Evolutionary conservation across 1,139 yeast genomes (phyloP).

Genomic region (Debaryomyces sp.): DNA sequence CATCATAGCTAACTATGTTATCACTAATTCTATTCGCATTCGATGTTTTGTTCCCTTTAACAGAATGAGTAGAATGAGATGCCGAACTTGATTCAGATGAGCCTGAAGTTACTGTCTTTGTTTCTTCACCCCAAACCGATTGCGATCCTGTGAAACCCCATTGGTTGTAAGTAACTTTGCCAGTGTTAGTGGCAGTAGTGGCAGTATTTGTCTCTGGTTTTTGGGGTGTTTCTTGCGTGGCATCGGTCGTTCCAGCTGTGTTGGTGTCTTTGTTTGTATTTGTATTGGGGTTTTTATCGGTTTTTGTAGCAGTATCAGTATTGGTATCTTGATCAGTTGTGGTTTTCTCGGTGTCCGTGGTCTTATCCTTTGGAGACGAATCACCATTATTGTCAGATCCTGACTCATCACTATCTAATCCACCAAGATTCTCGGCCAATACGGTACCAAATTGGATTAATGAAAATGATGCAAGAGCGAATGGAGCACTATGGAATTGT

Average conservation of each 20-base stretch:
- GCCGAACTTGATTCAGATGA: constrained; percentile 17
- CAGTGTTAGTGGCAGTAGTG: constrained; percentile 11
- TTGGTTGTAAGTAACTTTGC: constrained; percentile 35
- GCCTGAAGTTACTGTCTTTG: constrained; percentile 14
- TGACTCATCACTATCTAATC: constrained; percentile 14
- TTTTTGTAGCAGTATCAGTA: no score
- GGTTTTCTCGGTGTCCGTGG: constrained; percentile 2
- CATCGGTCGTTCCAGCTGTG: constrained; percentile 7
- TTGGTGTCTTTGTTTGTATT: constrained; percentile 14
- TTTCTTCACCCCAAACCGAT: constrained; percentile 33
- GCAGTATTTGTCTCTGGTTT: constrained; percentile 5
- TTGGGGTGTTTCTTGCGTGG: constrained; percentile 6
- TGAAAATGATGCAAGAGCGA: constrained; percentile 16
- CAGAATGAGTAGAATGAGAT: constrained; percentile 17
- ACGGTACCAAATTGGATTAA: constrained; percentile 14
- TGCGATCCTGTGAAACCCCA: constrained; percentile 50
- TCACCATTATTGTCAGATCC: constrained; percentile 4
- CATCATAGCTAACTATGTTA: constrained; percentile 13
- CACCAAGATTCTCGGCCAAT: constrained; percentile 17
- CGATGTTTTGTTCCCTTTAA: constrained; percentile 23
- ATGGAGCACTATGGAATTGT: constrained; percentile 15
- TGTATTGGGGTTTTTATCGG: constrained; percentile 9
- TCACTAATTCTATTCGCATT: constrained; percentile 16
- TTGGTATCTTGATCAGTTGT: no score
- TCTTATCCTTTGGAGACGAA: not conserved